Conservation (phyloP, 2,329 filamentous ascomycete species). For the Colletotrichum magnum region DNA sequence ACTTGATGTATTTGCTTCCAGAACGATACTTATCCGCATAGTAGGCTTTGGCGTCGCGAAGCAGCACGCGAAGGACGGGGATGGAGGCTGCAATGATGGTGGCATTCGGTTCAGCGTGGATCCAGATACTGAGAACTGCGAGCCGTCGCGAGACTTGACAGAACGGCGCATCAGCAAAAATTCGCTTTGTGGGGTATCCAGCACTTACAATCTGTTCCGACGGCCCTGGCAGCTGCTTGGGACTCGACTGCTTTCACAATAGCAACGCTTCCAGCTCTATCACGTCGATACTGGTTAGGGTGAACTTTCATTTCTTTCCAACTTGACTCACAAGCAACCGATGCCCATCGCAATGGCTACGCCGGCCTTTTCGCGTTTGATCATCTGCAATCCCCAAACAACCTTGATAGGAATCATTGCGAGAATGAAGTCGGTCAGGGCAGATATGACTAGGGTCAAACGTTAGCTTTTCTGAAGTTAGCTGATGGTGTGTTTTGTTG, state of each 20-base stretch:
- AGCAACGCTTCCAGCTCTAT: neutral
- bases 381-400: slow-evolving; percentile 49
- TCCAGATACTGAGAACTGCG: slow-evolving; percentile 44
- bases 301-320: too few relatives aligned
- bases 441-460: neutral
- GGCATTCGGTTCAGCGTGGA: slow-evolving; percentile 44
- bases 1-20: slow-evolving; percentile 9
- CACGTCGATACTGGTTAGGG: neutral
- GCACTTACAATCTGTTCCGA: slow-evolving; percentile 9
- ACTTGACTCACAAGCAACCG: slow-evolving; percentile 42
- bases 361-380: slow-evolving; percentile 45
- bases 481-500: too few relatives aligned
- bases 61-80: slow-evolving; percentile 49
- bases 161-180: neutral
- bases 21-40: slow-evolving; percentile 18
- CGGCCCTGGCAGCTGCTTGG: neutral
- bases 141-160: neutral
- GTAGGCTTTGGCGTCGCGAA: slow-evolving; percentile 33
- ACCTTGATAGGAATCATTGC: slow-evolving; percentile 48
- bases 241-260: slow-evolving; percentile 13
- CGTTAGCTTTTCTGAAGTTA: too few relatives aligned
- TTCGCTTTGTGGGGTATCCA: neutral
- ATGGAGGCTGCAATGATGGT: slow-evolving; percentile 50
- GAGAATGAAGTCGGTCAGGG: slow-evolving; percentile 46
- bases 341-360: slow-evolving; percentile 45